Evolutionary conservation across 805 yeast genomes (phyloP).

Genomic region (Sugiyamaella smithiae): DNA sequence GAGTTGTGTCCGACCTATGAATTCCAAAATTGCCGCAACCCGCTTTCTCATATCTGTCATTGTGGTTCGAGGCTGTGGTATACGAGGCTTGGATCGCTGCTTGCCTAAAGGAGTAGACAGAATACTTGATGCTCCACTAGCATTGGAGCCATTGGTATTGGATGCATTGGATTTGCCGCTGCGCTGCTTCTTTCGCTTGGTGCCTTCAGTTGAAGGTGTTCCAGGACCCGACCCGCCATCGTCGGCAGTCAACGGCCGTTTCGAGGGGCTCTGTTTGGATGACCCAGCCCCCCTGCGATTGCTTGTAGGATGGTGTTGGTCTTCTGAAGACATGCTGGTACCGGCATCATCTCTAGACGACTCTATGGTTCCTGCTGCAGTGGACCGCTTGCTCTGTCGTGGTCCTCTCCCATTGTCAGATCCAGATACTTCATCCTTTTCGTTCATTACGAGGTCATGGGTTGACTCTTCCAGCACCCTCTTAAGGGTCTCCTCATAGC

Average conservation of each 20-base stretch:
- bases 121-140: background rate
- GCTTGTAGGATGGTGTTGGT: background rate
- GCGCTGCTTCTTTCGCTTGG: slow-evolving; percentile 1
- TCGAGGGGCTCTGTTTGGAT: slow-evolving; percentile 3
- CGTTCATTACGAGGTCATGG: slow-evolving; percentile 28
- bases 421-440: slow-evolving; percentile 5
- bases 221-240: slow-evolving; percentile 1
- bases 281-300: background rate
- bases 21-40: slow-evolving; percentile 86
- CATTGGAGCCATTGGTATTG: background rate
- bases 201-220: background rate
- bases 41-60: slow-evolving; percentile 83
- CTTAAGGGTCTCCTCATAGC: slow-evolving; percentile 31
- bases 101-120: background rate
- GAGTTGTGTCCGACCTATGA: slow-evolving; percentile 79
- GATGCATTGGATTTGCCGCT: background rate
- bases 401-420: background rate
- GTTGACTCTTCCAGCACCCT: slow-evolving; percentile 41
- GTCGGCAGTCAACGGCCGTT: background rate
- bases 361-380: background rate
- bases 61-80: slow-evolving; percentile 72
- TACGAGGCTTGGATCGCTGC: slow-evolving; percentile 72
- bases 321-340: slow-evolving; percentile 7
- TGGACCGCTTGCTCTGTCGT: background rate
- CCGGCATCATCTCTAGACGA: slow-evolving; percentile 2